phyloP scores from a whole-genome alignment of 2,329 filamentous ascomycete genomes.

The Aaosphaeria arxii region DNA sequence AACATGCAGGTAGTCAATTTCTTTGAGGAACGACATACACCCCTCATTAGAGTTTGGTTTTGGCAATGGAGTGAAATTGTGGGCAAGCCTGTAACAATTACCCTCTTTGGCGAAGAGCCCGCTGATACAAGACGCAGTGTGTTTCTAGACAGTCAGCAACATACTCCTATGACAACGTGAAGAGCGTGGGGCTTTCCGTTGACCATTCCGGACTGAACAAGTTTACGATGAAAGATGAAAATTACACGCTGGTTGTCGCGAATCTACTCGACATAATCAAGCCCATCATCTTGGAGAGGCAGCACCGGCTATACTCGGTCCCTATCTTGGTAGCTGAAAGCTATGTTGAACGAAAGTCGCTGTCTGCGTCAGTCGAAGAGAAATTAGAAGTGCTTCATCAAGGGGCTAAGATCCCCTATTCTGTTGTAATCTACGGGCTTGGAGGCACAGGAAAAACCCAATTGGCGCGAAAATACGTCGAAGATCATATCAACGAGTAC shows the following conservation, averaged over 20 bases:
- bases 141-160: slow-evolving; percentile 6
- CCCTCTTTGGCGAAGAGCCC: background rate
- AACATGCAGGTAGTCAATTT: slow-evolving; percentile 4
- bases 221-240: slow-evolving; percentile 2
- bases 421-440: slow-evolving; percentile 6
- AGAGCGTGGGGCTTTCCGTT: slow-evolving; percentile 5
- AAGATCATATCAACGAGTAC: slow-evolving; percentile 6
- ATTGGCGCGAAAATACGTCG: slow-evolving; percentile 6
- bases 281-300: background rate
- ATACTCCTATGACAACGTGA: background rate
- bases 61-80: slow-evolving; percentile 3
- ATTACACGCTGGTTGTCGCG: background rate
- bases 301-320: slow-evolving; percentile 4
- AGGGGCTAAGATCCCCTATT: slow-evolving; percentile 4
- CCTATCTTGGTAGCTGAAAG: slow-evolving; percentile 2
- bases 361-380: slow-evolving; percentile 4
- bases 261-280: slow-evolving; percentile 2
- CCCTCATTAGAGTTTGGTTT: slow-evolving; percentile 3
- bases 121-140: slow-evolving; percentile 4
- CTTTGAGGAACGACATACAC: slow-evolving; percentile 3
- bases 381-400: slow-evolving; percentile 2
- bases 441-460: slow-evolving; percentile 8
- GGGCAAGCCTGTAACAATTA: background rate
- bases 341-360: slow-evolving; percentile 4
- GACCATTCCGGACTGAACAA: slow-evolving; percentile 7